Conservation (phyloP, 2,329 filamentous ascomycete genomes). For the Raffaelea albimanens region DNA sequence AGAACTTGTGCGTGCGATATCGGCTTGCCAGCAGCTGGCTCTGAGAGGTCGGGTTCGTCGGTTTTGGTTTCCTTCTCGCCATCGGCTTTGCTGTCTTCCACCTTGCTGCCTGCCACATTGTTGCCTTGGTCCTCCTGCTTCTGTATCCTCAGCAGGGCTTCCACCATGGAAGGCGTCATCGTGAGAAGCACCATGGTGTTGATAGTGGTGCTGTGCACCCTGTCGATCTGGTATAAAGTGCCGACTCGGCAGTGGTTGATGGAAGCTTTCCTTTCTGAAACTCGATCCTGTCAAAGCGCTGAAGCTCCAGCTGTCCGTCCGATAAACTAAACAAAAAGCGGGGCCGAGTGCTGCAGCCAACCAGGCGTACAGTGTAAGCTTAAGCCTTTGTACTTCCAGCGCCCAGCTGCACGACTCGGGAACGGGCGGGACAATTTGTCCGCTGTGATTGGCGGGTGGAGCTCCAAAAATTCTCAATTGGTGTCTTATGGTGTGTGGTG, state of each 20-base stretch:
- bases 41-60: conserved; percentile 37
- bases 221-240: too few species aligned
- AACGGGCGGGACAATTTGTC: background rate
- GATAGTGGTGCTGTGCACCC: background rate
- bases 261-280: too few species aligned
- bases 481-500: background rate
- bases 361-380: too few species aligned
- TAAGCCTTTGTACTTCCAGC: too few species aligned
- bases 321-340: background rate
- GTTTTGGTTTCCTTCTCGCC: background rate
- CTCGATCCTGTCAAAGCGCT: too few species aligned
- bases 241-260: too few species aligned
- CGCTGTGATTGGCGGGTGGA: background rate
- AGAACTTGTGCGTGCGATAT: conserved; percentile 65
- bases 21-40: conserved; percentile 50
- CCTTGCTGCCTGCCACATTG: background rate
- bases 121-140: conserved; percentile 10
- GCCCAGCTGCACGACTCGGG: too few species aligned
- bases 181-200: conserved; percentile 63
- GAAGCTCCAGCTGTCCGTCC: too few species aligned
- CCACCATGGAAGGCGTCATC: conserved; percentile 61
- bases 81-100: background rate
- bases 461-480: background rate
- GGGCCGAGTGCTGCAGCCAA: background rate
- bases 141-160: conserved; percentile 37